Evolutionary conservation across 2,329 filamentous ascomycete species (phyloP).

Genomic region (Neofusicoccum kwambonambiense): DNA sequence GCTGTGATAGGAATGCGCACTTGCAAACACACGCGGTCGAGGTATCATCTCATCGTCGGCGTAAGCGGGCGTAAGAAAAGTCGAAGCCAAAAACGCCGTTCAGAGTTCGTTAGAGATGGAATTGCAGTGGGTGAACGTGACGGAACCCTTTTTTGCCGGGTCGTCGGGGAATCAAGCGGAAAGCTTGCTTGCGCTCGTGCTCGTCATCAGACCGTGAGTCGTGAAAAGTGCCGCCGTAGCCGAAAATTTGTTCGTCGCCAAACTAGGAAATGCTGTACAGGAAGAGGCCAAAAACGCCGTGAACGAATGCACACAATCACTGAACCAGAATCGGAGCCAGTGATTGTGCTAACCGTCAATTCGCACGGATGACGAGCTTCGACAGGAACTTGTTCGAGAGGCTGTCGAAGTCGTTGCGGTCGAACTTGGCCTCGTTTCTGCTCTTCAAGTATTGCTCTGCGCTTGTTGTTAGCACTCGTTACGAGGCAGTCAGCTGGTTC

Average conservation of each 20-base stretch:
- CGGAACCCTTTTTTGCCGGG: constrained; percentile 3
- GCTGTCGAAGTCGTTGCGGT: constrained; percentile 89
- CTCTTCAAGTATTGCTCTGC: constrained; percentile 83
- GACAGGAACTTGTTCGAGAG: constrained; percentile 97
- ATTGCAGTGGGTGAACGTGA: constrained; percentile 17
- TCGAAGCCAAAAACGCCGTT: constrained; percentile 5
- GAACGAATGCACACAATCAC: not conserved
- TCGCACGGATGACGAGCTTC: constrained; percentile 92
- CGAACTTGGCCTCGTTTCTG: constrained; percentile 77
- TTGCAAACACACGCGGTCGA: constrained; percentile 17
- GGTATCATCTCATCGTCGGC: constrained; percentile 18
- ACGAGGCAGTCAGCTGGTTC: not conserved
- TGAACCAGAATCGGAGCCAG: not conserved
- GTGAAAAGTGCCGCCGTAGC: constrained; percentile 18
- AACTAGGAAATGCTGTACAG: constrained; percentile 18
- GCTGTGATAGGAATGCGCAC: constrained; percentile 11
- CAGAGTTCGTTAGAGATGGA: constrained; percentile 17
- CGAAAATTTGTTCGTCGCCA: constrained; percentile 15
- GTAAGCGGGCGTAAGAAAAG: constrained; percentile 15
- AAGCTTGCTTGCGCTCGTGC: constrained; percentile 17
- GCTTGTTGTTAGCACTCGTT: constrained; percentile 17
- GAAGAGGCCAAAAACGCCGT: constrained; percentile 11
- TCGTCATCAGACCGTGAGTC: constrained; percentile 18
- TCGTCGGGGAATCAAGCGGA: constrained; percentile 15
- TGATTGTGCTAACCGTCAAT: constrained; percentile 48